Conservation (phyloP, 2,329 filamentous ascomycete genomes). For the Dactylellina drechsleri region DNA sequence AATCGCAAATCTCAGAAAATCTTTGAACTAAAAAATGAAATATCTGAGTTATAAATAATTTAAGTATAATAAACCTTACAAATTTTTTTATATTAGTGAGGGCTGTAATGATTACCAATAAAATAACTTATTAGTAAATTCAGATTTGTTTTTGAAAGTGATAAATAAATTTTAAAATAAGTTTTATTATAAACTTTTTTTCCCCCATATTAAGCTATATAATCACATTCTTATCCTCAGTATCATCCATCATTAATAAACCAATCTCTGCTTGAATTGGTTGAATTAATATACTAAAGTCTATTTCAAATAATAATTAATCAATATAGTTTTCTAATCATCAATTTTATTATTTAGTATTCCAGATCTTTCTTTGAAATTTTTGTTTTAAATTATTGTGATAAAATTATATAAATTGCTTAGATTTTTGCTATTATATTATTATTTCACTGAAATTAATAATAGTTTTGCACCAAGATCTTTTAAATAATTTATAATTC, state of each 20-base stretch:
- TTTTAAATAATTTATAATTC: neutral
- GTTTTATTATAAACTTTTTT: conserved; percentile 70
- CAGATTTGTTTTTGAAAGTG: neutral
- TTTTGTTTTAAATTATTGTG: conserved; percentile 7
- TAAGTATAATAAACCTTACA: conserved; percentile 70
- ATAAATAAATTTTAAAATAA: neutral
- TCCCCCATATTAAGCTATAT: conserved; percentile 78
- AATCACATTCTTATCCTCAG: conserved; percentile 64
- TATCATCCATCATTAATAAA: conserved; percentile 66
- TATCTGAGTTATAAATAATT: conserved; percentile 72
- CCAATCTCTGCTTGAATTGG: conserved; percentile 70
- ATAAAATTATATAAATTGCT: neutral
- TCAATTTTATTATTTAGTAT: conserved; percentile 14
- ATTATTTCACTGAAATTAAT: conserved; percentile 20
- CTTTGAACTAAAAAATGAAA: conserved; percentile 67
- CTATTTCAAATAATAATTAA: conserved; percentile 75
- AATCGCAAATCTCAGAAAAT: conserved; percentile 67
- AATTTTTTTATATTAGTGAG: conserved; percentile 67
- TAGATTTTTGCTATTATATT: conserved; percentile 26
- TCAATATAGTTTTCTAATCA: conserved; percentile 65
- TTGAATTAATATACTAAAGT: conserved; percentile 72
- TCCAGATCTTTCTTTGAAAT: conserved; percentile 55
- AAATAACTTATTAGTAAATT: conserved; percentile 66
- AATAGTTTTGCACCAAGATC: conserved; percentile 10
- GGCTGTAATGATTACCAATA: conserved; percentile 70